Evolutionary conservation across 1,139 yeast species (phyloP).

Genomic region (Dujonia santamariae): DNA sequence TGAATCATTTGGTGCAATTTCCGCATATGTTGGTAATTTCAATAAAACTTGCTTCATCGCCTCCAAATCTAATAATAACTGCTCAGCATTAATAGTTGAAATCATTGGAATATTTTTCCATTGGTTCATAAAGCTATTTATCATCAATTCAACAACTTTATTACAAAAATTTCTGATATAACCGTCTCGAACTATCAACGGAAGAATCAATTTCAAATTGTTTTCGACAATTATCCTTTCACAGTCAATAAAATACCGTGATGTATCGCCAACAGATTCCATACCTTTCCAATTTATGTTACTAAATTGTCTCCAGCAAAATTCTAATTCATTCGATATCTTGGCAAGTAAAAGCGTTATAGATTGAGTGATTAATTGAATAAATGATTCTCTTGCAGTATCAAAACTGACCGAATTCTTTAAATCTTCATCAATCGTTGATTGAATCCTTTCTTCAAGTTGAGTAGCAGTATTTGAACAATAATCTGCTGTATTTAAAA

Average conservation of each 20-base stretch:
- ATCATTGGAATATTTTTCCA: slow-evolving; percentile 64
- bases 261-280: slow-evolving; percentile 64
- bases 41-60: slow-evolving; percentile 56
- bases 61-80: slow-evolving; percentile 69
- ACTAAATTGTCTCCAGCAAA: slow-evolving; percentile 82
- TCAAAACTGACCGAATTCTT: slow-evolving; percentile 48
- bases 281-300: slow-evolving; percentile 74
- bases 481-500: slow-evolving; percentile 87
- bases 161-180: slow-evolving; percentile 75
- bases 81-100: slow-evolving; percentile 72
- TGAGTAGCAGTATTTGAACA: slow-evolving; percentile 77
- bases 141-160: slow-evolving; percentile 64
- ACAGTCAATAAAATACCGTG: slow-evolving; percentile 64
- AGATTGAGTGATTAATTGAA: slow-evolving; percentile 57
- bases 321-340: slow-evolving; percentile 59
- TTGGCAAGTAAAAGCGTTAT: slow-evolving; percentile 56
- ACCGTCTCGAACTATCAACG: slow-evolving; percentile 64
- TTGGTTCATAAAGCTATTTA: slow-evolving; percentile 54
- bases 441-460: slow-evolving; percentile 61
- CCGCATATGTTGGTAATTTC: slow-evolving; percentile 46
- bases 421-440: slow-evolving; percentile 39
- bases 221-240: slow-evolving; percentile 40
- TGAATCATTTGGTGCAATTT: slow-evolving; percentile 24
- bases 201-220: slow-evolving; percentile 50
- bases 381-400: slow-evolving; percentile 51